Conservation (phyloP, 2,329 filamentous ascomycete species). For the Zymoseptoria ardabiliae region DNA sequence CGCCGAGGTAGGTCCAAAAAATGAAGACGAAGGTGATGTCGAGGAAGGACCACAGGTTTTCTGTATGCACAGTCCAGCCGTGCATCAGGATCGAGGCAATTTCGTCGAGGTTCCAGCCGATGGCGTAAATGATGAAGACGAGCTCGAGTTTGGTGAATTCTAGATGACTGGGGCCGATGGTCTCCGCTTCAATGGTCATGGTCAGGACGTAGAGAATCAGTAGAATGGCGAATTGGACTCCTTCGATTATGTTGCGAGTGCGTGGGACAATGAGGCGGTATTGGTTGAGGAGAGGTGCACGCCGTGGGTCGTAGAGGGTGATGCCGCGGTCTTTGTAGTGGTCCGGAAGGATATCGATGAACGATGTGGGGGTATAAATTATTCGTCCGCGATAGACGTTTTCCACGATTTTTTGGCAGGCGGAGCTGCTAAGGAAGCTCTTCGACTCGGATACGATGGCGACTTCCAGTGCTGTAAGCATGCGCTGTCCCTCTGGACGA, state of each 20-base stretch:
- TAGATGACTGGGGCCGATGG: conserved; percentile 29
- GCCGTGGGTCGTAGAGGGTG: conserved; percentile 68
- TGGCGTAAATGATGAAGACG: conserved; percentile 63
- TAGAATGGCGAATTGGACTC: conserved; percentile 64
- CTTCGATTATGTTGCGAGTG: conserved; percentile 68
- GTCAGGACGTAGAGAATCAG: conserved; percentile 62
- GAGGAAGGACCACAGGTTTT: conserved; percentile 83
- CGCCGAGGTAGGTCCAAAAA: conserved; percentile 59
- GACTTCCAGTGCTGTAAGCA: conserved; percentile 70
- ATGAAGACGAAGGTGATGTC: conserved; percentile 71
- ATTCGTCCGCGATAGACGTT: conserved; percentile 76
- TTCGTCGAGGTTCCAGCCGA: conserved; percentile 73
- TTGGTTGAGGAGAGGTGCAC: conserved; percentile 71
- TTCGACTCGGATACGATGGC: conserved; percentile 79
- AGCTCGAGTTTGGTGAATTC: conserved; percentile 48
- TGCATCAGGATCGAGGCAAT: conserved; percentile 71
- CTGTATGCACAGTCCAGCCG: conserved; percentile 72
- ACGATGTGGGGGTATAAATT: conserved; percentile 73
- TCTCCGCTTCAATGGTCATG: conserved; percentile 61
- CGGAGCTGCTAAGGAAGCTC: conserved; percentile 65
- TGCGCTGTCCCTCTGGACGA: conserved; percentile 47
- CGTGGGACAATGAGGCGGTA: conserved; percentile 77
- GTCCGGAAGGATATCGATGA: conserved; percentile 77
- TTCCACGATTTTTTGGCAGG: conserved; percentile 73
- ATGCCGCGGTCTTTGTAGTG: conserved; percentile 80